These are phyloP conservation scores for Canavalia gladiata DNA, from an alignment of 306 rosid species.

Conservation along the genomic window DNA sequence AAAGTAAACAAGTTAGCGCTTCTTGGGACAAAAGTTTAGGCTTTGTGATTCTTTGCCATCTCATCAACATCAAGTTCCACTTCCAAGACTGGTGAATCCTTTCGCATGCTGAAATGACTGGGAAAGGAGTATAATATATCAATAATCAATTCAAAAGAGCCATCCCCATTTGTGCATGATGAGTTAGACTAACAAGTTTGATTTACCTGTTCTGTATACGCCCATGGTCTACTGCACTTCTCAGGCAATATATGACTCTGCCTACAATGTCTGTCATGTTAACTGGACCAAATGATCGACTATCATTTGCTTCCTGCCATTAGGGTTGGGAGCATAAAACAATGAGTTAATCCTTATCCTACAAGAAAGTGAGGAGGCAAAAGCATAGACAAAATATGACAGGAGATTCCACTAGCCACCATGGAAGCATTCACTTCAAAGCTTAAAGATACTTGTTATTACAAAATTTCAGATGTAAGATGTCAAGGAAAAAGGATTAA, in stretches of 20 bases:
- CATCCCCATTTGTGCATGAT: not conserved
- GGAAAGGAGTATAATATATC: conserved; percentile 43
- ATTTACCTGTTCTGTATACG: conserved; percentile 88
- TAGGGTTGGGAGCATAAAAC: conserved; percentile 38
- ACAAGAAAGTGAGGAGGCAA: conserved; percentile 33
- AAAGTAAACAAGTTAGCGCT: conserved; percentile 55
- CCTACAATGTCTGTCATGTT: conserved; percentile 85
- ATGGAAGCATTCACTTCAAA: conserved; percentile 30
- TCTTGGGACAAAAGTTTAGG: conserved; percentile 51
- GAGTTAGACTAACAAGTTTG: conserved; percentile 37
- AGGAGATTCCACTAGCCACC: conserved; percentile 26
- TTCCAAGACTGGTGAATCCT: conserved; percentile 78
- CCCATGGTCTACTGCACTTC: conserved; percentile 95
- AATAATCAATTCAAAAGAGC: conserved; percentile 22
- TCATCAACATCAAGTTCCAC: conserved; percentile 90
- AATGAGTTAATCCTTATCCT: conserved; percentile 8
- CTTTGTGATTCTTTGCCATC: conserved; percentile 84
- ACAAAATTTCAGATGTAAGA: conserved; percentile 13
- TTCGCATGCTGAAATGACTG: conserved; percentile 74
- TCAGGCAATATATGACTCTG: conserved; percentile 89
- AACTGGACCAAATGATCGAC: conserved; percentile 93
- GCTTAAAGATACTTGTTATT: conserved; percentile 9
- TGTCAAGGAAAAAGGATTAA: conserved; percentile 16
- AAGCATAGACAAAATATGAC: conserved; percentile 5
- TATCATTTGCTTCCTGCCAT: conserved; percentile 91